Evolutionary conservation across 352 stramenopile species (phyloP), one percentile per base, ranked within the genome.

Genomic region (Halophytophthora polymorphica): DNA sequence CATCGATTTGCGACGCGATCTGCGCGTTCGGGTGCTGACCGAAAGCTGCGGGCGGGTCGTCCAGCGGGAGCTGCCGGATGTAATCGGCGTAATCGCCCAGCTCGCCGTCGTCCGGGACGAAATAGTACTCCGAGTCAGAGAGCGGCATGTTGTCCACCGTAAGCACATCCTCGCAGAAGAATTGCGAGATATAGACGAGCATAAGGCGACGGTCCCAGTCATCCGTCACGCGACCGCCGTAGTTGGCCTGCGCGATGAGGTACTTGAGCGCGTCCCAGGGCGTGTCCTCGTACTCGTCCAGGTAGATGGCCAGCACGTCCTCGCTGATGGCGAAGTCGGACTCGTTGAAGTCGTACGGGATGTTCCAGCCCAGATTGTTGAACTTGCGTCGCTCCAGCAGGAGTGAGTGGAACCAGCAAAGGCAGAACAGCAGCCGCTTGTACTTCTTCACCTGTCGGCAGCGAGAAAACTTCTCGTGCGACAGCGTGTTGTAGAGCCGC

Each of bases 331-430:
- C 78, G 71, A 98, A 98, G 70, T 98, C 95, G 4, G 87, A 94
- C 56, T 98, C 93, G 61, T 98, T 98, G 49, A 98, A 98, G 46
- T 98, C 95, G 73, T 98, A 98, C 18, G 94, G 95, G 19, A 98
- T 97, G 64, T 98, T 98, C 90, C 96, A 98, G 7, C 95, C 95
- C 1, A 98, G 73, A 25, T 96, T 93, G 60, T 97, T 98, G 56
- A 98, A 98, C 56, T 98, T 98, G 46, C 95, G 82, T 3, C 95
- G 81, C 66, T 98, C 95, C 1, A 98, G 76, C 12, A 98, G 60
- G 2, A 98, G 66, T 21, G 95, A 90, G 68, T 98, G 95, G 73
- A 98, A 98, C 93, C 93, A 98, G 37, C 83, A 95, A 13, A 98
- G 77, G 29, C 89, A 95, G 64, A 98, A 98, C 2, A 98, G 69